phyloP scores from a whole-genome alignment of 1,284 basidiomycete genomes.

The Ustilago hordei region DNA sequence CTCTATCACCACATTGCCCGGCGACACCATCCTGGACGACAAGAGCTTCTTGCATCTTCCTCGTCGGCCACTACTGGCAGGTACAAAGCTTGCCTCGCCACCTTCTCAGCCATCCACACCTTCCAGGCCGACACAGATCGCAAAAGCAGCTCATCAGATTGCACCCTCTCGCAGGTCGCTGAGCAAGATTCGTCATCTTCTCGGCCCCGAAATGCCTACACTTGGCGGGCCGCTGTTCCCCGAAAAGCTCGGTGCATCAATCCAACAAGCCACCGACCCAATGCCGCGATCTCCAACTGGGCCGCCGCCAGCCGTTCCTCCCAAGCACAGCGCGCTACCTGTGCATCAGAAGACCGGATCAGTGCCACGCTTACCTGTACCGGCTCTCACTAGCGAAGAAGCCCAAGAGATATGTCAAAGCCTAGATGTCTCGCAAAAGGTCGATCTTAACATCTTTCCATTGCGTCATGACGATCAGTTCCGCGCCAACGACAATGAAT shows the following conservation, averaged over 20 bases:
- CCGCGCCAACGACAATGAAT: constrained; percentile 27
- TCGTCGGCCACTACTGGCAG: not conserved
- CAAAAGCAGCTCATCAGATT: not conserved
- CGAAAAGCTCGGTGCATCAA: not conserved
- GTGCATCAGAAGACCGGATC: not conserved
- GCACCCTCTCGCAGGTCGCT: constrained; percentile 25
- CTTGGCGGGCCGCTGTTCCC: constrained; percentile 8
- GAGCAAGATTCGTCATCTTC: constrained; percentile 40
- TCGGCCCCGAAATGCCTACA: constrained; percentile 21
- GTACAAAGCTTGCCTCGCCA: not conserved
- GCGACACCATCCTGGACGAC: not conserved
- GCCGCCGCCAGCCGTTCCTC: constrained; percentile 19
- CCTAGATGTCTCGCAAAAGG: constrained; percentile 4
- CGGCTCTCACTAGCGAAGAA: not conserved
- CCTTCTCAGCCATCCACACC: not conserved
- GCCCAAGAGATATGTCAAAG: not conserved
- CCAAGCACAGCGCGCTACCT: constrained; percentile 10
- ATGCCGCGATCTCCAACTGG: not conserved
- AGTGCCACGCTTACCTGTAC: constrained; percentile 5
- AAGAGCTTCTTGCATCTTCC: constrained; percentile 15
- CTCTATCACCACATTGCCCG: not conserved
- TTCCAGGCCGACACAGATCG: not conserved
- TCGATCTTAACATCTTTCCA: constrained; percentile 36
- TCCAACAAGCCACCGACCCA: not conserved
- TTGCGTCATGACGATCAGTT: constrained; percentile 46